Base-by-base conservation (phyloP, 2,329 filamentous ascomycete genomes). In the Calonectria henricotiae region DNA sequence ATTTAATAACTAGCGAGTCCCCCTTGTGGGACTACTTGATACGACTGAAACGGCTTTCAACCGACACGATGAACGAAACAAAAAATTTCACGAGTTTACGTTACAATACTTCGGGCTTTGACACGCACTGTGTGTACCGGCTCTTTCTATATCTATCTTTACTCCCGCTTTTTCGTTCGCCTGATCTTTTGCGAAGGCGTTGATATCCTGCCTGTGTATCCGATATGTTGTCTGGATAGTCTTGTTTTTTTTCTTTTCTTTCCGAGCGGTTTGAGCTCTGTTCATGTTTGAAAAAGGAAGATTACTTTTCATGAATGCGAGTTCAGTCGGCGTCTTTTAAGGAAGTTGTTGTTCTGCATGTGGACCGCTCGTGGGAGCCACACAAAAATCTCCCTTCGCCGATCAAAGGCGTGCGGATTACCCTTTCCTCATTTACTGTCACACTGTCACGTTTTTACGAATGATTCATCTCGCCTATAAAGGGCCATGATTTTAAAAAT, bases 331-430 rank as follows among this genome's bases (percentile, higher is more conserved):
- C 46, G 44, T 39, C 35, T 64, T 47, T 12, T 27, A 23, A 27
- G 5, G 54, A 30, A 43, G 23, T 61, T 41, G n/a, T 61, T 61
- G 37, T 44, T 61, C 55, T 43, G 39, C 55, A 61, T 44, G 55
- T 61, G 55, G 46, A 54, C 62, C 15, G 47, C 49, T 65, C 6
- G 30, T 32, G 63, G 61, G 49, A 60, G 37, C 51, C 41, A 61
- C 64, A 67, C 64, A 58, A 47, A 55, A 67, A 61, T 67, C 64
- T 72, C 62, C 71, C 67, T 71, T 43, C 39, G 74, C 72, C 67
- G 30, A 43, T 64, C 23, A 30, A 41, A 43, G 68, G 72, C 66
- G 73, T 71, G 72, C 68, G 58, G 74, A 11, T 62, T 69, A 69
- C 66, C 39, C 55, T 58, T 51, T 61, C 51, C 49, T 43, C 43